Evolutionary conservation across 176 grass and related monocot species (phyloP).

Genomic region (Chrysopogon serrulatus): DNA sequence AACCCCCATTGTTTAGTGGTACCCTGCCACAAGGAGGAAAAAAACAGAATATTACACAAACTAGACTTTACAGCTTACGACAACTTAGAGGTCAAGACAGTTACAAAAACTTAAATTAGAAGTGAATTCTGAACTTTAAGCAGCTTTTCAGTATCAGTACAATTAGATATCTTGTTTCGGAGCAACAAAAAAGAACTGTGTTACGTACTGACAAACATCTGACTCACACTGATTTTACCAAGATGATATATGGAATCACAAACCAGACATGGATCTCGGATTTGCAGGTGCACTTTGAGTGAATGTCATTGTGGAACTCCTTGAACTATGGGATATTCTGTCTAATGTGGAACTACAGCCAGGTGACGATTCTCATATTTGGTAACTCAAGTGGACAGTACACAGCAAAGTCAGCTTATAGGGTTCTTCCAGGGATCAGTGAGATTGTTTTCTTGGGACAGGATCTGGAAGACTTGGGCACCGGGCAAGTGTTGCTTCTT

Average conservation of each 20-base stretch:
- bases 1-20: conserved; percentile 73
- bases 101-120: background rate
- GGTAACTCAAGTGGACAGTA: too few relatives aligned
- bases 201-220: background rate
- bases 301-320: too few relatives aligned
- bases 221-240: background rate
- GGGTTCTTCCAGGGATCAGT: too few relatives aligned
- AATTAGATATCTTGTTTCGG: background rate
- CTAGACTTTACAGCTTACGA: background rate
- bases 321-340: too few relatives aligned
- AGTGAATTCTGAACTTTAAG: background rate
- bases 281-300: too few relatives aligned
- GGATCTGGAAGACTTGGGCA: too few relatives aligned
- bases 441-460: too few relatives aligned
- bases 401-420: too few relatives aligned
- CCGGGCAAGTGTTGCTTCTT: too few relatives aligned
- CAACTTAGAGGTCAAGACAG: background rate
- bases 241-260: background rate
- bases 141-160: background rate
- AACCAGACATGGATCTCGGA: too few relatives aligned
- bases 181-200: background rate
- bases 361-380: too few relatives aligned
- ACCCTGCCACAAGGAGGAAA: conserved; percentile 56
- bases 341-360: too few relatives aligned
- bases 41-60: conserved; percentile 16